Evolutionary conservation across 2,329 filamentous ascomycete genomes (phyloP).

Genomic region (Fusarium papillatum): DNA sequence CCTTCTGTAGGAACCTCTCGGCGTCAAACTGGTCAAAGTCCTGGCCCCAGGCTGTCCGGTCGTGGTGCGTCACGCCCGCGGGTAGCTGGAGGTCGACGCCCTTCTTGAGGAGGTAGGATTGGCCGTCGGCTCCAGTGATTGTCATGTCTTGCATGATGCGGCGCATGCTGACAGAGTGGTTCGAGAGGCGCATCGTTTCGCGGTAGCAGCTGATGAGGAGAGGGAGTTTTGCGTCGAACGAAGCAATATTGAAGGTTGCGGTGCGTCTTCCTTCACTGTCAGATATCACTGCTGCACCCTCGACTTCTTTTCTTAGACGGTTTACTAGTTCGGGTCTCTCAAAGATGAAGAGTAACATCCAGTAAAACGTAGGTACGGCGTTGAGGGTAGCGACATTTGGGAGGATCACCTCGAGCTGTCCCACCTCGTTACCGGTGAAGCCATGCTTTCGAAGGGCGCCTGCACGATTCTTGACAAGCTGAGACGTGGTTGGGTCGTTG

Average conservation of each 20-base stretch:
- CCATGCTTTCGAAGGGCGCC: conserved; percentile 44
- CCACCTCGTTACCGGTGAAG: conserved; percentile 45
- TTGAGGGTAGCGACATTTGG: conserved; percentile 49
- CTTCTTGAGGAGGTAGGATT: conserved; percentile 47
- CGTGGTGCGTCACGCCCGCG: conserved; percentile 40
- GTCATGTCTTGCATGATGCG: conserved; percentile 56
- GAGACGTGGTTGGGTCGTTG: conserved; percentile 41
- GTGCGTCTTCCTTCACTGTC: conserved; percentile 2
- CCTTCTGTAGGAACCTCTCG: conserved; percentile 39
- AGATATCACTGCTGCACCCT: not conserved
- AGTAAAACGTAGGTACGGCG: conserved; percentile 54
- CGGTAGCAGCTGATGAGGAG: conserved; percentile 59
- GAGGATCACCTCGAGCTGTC: conserved; percentile 47
- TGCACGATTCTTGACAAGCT: conserved; percentile 47
- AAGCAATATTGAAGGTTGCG: conserved; percentile 51
- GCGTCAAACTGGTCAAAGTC: conserved; percentile 38
- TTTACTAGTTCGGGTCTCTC: conserved; percentile 41
- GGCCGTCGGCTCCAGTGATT: conserved; percentile 45
- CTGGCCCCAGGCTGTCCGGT: conserved; percentile 40
- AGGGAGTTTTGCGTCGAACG: conserved; percentile 54
- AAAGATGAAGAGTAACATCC: conserved; percentile 49
- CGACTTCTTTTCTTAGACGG: conserved; percentile 35
- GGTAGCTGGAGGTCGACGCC: conserved; percentile 46
- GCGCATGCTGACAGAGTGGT: conserved; percentile 54
- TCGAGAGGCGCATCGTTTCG: conserved; percentile 58